A percentile compares a stretch with the other conserved stretches of the same genome.
phyloP scores from a whole-genome alignment of 306 rosid species.

The Fragaria ananassa region DNA sequence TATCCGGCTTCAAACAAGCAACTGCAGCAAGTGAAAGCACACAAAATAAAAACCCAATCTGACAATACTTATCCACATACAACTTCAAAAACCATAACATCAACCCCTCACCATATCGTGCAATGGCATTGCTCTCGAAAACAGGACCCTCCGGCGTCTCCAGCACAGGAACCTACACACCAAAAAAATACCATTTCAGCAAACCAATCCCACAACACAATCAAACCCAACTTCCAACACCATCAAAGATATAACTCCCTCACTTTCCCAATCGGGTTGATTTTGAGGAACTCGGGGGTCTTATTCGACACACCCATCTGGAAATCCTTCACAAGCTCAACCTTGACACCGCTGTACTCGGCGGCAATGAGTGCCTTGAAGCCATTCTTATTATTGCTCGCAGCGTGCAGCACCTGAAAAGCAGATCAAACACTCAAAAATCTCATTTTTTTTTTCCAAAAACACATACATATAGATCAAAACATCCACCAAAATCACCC shows the following conservation, averaged over 20 bases:
- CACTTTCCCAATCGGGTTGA: slow-evolving; percentile 84
- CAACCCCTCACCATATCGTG: slow-evolving; percentile 56
- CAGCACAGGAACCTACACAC: slow-evolving; percentile 64
- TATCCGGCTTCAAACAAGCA: slow-evolving; percentile 48
- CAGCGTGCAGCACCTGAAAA: slow-evolving; percentile 50
- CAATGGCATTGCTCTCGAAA: slow-evolving; percentile 83
- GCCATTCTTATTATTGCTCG: slow-evolving; percentile 47
- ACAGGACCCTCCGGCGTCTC: slow-evolving; percentile 69
- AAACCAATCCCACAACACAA: neutral
- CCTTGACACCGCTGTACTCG: slow-evolving; percentile 52
- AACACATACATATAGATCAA: neutral
- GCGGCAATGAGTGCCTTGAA: slow-evolving; percentile 69
- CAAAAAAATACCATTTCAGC: neutral
- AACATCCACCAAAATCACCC: neutral
- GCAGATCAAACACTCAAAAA: neutral
- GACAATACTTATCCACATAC: neutral
- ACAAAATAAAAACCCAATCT: neutral
- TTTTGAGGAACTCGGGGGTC: slow-evolving; percentile 59
- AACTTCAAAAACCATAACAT: neutral
- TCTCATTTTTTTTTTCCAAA: neutral
- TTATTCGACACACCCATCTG: slow-evolving; percentile 72
- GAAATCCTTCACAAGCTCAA: slow-evolving; percentile 44
- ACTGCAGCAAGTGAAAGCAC: slow-evolving; percentile 40
- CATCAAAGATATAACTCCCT: neutral
- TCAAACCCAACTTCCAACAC: neutral